Evolutionary conservation across 192 early-diverging fungal species (phyloP), one percentile per base, ranked within the genome.

Genomic region (Podila minutissima): DNA sequence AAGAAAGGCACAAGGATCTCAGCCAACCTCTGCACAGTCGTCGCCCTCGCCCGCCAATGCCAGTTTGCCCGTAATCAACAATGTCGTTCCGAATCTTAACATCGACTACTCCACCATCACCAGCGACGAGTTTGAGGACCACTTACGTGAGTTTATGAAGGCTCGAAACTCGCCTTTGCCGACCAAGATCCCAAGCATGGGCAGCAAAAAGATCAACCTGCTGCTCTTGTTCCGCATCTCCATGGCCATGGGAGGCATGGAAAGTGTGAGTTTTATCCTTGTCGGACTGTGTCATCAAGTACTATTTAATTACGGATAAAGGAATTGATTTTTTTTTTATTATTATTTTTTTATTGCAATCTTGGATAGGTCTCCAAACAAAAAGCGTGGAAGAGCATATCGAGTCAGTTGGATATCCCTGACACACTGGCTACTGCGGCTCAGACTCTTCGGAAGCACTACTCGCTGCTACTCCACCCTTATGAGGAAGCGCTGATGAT

Each of bases 171-270:
- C 77, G 6, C 77, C 77, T 10, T 33, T 81, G 38, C 77, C 77
- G 17, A 73, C 77, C 15, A 81, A 81, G 58, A 73, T 81, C 19
- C 77, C 77, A 24, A 81, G 77, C 62, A 81, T 81, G 77, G 71
- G 77, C 0, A 81, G 77, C 62, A 81, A 81, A 49, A 81, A 81
- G 58, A 81, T 81, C 51, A 81, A 81, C n/a, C 53, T 81, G 0
- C 50, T 81, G 11, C 66, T 81, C 28, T 22, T 81, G 20, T 81
- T 81, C 66, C 70, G 77, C 6, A 66, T 81, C 22, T 72, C 77
- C 0, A 81, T 81, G 71, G 49, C 77, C 12, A 81, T 81, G 77
- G 77, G 77, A 12, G 77, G 77, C 24, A 81, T 81, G 77, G 77
- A 81, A 55, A 81, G 77, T 62, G 77, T 81, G 69, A 65, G 77